These are phyloP conservation scores for Saccharomyces kudriavzevii DNA, from an alignment of 805 yeast species.

Conservation along the genomic window DNA sequence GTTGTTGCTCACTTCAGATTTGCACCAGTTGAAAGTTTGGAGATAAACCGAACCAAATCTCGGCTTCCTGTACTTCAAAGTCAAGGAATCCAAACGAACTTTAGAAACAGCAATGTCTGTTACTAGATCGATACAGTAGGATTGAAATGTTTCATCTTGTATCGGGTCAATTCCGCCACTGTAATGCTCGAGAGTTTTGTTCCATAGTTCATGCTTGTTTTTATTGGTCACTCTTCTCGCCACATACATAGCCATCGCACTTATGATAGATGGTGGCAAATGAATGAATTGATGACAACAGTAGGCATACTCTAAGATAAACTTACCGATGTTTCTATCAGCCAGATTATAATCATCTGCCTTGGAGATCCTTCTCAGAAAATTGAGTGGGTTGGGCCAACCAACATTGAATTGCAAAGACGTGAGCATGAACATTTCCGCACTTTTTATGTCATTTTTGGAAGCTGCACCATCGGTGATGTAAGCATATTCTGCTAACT, in stretches of 20 bases:
- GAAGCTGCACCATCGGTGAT: slow-evolving; percentile 81
- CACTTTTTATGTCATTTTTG: slow-evolving; percentile 72
- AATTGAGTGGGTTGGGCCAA: slow-evolving; percentile 86
- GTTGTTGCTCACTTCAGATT: background rate
- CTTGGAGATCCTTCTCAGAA: slow-evolving; percentile 76
- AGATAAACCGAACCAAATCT: slow-evolving; percentile 14
- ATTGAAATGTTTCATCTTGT: slow-evolving; percentile 16
- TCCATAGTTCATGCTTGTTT: slow-evolving; percentile 26
- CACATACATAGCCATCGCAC: slow-evolving; percentile 85
- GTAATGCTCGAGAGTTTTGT: slow-evolving; percentile 17
- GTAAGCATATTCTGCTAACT: slow-evolving; percentile 75
- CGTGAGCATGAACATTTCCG: slow-evolving; percentile 72
- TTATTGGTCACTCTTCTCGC: slow-evolving; percentile 48
- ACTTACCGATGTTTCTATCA: slow-evolving; percentile 78
- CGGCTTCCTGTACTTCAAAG: slow-evolving; percentile 18
- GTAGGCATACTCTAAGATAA: slow-evolving; percentile 66
- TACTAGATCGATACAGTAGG: slow-evolving; percentile 19
- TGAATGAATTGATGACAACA: slow-evolving; percentile 72
- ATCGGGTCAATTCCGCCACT: slow-evolving; percentile 24
- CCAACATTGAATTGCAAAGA: slow-evolving; percentile 66
- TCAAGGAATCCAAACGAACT: slow-evolving; percentile 23
- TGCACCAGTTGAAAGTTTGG: slow-evolving; percentile 11
- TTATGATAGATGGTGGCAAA: slow-evolving; percentile 63
- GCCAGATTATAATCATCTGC: slow-evolving; percentile 85
- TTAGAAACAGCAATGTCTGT: slow-evolving; percentile 23